phyloP scores from a whole-genome alignment of 768 basidiomycete genomes.

The Tubosaeta sp. region DNA sequence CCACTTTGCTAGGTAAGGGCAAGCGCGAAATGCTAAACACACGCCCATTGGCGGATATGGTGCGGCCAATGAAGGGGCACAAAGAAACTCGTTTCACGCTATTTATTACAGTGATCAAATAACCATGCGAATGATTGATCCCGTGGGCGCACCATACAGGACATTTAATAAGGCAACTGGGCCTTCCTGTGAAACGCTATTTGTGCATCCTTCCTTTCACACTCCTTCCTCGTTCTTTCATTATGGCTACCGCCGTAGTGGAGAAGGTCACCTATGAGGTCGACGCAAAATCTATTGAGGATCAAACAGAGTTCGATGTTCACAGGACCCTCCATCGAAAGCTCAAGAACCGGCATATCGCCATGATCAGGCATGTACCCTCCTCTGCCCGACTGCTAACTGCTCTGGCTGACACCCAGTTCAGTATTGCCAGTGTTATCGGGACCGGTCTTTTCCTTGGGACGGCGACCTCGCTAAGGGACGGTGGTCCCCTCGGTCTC shows the following conservation, averaged over 20 bases:
- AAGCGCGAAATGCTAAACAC: too few species aligned
- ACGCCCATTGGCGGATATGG: too few species aligned
- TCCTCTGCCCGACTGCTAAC: too few species aligned
- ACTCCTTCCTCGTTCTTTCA: background rate
- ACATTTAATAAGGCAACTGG: background rate
- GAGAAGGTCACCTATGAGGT: background rate
- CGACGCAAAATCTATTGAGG: constrained; percentile 11
- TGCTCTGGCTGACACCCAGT: background rate
- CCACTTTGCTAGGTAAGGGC: too few species aligned
- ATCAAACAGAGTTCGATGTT: background rate
- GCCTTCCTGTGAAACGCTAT: background rate
- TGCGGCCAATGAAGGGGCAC: too few species aligned
- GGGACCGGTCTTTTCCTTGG: constrained; percentile 40
- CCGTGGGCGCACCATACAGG: background rate
- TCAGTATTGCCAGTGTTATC: constrained; percentile 36
- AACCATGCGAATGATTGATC: background rate
- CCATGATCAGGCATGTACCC: constrained; percentile 31
- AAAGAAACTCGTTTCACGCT: too few species aligned
- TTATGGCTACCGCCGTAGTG: constrained; percentile 7
- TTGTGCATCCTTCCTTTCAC: background rate
- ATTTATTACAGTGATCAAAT: background rate
- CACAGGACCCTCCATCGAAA: constrained; percentile 23
- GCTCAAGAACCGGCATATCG: constrained; percentile 32
- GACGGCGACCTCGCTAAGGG: constrained; percentile 31
- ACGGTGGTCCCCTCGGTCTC: constrained; percentile 46